A percentile compares a stretch with the other conserved stretches of the same genome.
Conservation (phyloP, 2,329 filamentous ascomycete species). For the Phialophora expanda region DNA sequence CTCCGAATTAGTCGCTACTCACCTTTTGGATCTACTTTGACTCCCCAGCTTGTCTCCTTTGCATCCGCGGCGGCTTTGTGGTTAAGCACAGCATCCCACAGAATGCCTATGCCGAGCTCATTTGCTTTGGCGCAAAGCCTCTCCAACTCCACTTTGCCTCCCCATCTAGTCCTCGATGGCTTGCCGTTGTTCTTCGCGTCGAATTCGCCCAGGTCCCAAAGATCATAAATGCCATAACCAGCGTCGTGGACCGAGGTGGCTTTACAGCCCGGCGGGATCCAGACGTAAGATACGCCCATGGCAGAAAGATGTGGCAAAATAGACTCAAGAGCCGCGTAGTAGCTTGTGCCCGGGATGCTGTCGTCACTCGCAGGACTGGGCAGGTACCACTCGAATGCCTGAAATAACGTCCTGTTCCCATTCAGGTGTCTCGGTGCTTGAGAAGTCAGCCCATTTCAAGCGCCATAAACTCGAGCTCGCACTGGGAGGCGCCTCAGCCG, state of each 20-base stretch:
- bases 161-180: constrained; percentile 66
- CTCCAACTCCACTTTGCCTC: constrained; percentile 64
- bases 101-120: constrained; percentile 60
- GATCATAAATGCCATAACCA: constrained; percentile 72
- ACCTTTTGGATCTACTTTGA: constrained; percentile 66
- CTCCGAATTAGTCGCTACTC: not conserved
- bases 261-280: constrained; percentile 75
- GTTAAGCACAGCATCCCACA: constrained; percentile 75
- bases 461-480: not conserved
- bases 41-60: constrained; percentile 65
- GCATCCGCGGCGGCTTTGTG: constrained; percentile 73
- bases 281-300: constrained; percentile 66
- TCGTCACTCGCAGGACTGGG: constrained; percentile 46
- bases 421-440: not conserved
- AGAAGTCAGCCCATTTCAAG: not conserved
- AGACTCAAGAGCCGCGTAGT: constrained; percentile 64
- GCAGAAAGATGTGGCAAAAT: constrained; percentile 61
- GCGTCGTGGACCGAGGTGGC: constrained; percentile 63
- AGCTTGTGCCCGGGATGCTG: constrained; percentile 54
- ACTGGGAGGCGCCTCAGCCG: not conserved
- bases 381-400: constrained; percentile 75
- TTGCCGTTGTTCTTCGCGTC: constrained; percentile 67
- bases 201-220: constrained; percentile 74
- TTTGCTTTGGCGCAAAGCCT: constrained; percentile 59
- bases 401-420: constrained; percentile 65